Evolutionary conservation across 441 rosid species (phyloP).

Genomic region (Erodium moschatum): DNA sequence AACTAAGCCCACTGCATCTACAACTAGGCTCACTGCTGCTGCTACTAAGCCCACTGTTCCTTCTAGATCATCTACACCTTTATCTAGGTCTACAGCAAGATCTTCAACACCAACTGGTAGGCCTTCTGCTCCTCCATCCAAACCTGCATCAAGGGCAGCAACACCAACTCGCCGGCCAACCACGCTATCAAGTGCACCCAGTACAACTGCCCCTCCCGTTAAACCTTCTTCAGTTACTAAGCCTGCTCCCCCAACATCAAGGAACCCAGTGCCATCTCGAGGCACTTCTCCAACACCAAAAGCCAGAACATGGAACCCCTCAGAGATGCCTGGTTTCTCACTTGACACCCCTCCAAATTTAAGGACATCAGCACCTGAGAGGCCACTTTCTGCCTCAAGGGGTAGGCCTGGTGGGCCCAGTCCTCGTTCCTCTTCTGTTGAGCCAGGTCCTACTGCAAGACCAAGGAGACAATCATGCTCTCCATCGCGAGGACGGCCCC

Average conservation of each 20-base stretch:
- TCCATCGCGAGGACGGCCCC: conserved; percentile 75
- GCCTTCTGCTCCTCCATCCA: conserved; percentile 56
- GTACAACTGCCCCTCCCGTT: conserved; percentile 42
- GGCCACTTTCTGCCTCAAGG: conserved; percentile 86
- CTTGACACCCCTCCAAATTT: conserved; percentile 92
- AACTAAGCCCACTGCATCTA: not conserved
- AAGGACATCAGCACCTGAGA: conserved; percentile 68
- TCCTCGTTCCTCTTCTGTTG: conserved; percentile 75
- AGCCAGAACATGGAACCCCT: conserved; percentile 90
- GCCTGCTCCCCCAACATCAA: conserved; percentile 37
- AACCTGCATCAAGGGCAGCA: conserved; percentile 59
- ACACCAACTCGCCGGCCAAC: conserved; percentile 77
- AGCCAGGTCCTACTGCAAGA: conserved; percentile 60
- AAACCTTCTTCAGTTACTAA: conserved; percentile 46
- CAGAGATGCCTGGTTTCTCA: conserved; percentile 96
- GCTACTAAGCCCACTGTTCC: conserved; percentile 37
- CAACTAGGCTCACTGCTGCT: conserved; percentile 39
- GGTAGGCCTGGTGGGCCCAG: conserved; percentile 93
- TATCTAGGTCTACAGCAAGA: conserved; percentile 23
- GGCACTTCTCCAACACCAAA: conserved; percentile 67
- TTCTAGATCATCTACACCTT: conserved; percentile 3
- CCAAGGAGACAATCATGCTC: conserved; percentile 88
- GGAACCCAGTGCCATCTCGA: conserved; percentile 48
- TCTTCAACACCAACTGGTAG: conserved; percentile 82
- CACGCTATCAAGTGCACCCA: conserved; percentile 42